These are phyloP conservation scores for Diaporthe batatas DNA, from an alignment of 2,329 filamentous ascomycete genomes.

Conservation along the genomic window DNA sequence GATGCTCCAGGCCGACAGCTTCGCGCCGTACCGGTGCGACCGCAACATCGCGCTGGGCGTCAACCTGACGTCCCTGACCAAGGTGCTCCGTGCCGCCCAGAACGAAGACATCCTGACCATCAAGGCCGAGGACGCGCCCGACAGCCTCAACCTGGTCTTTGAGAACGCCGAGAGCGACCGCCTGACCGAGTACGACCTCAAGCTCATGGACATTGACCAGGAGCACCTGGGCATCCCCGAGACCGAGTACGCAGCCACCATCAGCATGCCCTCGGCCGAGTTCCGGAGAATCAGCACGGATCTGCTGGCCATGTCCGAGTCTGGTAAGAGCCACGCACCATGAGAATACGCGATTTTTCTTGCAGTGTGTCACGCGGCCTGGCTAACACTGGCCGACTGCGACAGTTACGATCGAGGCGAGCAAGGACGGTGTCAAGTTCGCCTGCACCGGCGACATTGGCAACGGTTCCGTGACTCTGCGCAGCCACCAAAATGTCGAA, in stretches of 20 bases:
- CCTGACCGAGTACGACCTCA: slow-evolving; percentile 98
- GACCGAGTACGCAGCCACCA: slow-evolving; percentile 96
- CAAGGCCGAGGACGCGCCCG: slow-evolving; percentile 97
- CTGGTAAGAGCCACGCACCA: slow-evolving; percentile 71
- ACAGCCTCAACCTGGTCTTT: slow-evolving; percentile 95
- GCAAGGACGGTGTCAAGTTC: slow-evolving; percentile 98
- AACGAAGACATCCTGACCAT: slow-evolving; percentile 95
- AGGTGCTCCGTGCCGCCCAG: slow-evolving; percentile 94
- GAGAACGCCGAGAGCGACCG: slow-evolving; percentile 91
- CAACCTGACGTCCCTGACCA: slow-evolving; percentile 96
- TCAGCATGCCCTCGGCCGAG: slow-evolving; percentile 88
- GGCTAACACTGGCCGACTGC: slow-evolving; percentile 1
- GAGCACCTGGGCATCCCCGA: slow-evolving; percentile 99
- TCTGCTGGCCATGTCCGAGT: slow-evolving; percentile 92
- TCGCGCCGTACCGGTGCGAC: slow-evolving; percentile 96
- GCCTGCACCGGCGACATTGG: slow-evolving; percentile 94
- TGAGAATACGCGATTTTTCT: not conserved
- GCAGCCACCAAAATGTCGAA: slow-evolving; percentile 88
- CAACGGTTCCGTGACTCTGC: slow-evolving; percentile 91
- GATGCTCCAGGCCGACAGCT: slow-evolving; percentile 96
- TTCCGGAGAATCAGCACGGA: slow-evolving; percentile 97
- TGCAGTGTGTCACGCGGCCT: not conserved
- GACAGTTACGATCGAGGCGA: slow-evolving; percentile 92
- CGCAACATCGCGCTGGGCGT: slow-evolving; percentile 98
- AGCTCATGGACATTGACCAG: slow-evolving; percentile 99